Conservation (phyloP, 176 grass and related monocot genomes). For the Tillandsia fasciculata region DNA sequence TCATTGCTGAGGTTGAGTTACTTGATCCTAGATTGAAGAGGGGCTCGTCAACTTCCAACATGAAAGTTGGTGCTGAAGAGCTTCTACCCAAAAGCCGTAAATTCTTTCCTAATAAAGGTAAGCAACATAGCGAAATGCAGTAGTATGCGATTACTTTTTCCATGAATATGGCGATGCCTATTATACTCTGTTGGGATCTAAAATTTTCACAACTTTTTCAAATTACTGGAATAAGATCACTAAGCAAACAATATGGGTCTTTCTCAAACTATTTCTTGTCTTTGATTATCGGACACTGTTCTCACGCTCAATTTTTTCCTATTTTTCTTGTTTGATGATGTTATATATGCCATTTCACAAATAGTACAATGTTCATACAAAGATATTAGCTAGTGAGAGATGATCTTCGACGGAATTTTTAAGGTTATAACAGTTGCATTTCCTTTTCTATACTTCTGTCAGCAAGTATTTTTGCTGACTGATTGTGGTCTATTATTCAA, state of each 20-base stretch:
- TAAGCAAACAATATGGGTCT: neutral
- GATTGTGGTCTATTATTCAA: too few species aligned
- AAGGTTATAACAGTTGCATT: too few species aligned
- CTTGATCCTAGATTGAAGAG: conserved; percentile 37
- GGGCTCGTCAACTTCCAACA: conserved; percentile 35
- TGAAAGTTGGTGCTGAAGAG: conserved; percentile 60
- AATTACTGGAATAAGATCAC: neutral
- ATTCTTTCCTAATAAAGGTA: conserved; percentile 26
- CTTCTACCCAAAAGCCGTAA: conserved; percentile 27
- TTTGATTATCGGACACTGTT: neutral
- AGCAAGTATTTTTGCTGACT: too few species aligned
- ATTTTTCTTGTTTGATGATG: neutral
- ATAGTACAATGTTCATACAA: neutral
- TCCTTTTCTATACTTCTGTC: too few species aligned
- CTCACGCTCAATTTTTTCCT: neutral
- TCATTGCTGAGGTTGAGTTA: conserved; percentile 41
- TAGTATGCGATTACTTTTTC: neutral
- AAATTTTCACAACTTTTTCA: neutral
- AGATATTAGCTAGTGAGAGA: neutral
- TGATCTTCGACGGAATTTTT: neutral
- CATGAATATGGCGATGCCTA: neutral
- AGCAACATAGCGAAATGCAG: neutral
- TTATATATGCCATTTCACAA: neutral
- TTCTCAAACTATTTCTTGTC: neutral
- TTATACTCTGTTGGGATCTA: neutral